Evolutionary conservation across 2,329 filamentous ascomycete genomes (phyloP), one percentile per base, ranked within the genome.

Genomic region (Pseudogymnoascus sp.): DNA sequence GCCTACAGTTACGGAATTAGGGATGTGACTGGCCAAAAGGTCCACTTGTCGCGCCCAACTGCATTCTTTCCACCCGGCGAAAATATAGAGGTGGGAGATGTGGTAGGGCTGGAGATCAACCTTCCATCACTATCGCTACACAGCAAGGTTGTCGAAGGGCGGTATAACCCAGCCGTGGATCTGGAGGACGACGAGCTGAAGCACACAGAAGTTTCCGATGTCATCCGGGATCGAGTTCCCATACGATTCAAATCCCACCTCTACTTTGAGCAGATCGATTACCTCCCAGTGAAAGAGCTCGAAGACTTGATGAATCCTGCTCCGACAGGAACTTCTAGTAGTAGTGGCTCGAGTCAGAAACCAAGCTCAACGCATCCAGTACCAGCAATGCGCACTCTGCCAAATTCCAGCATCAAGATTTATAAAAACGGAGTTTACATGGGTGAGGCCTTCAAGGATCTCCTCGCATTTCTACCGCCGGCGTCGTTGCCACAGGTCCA

Each of bases 1-100:
- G 89, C 89, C 43, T 97, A 97, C 76, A 96, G 92, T 72, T 97
- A 97, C 73, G 93, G 90, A 52, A 84, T 97, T 63, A 89, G 92
- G 45, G 94, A 99, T 71, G 87, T 92, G 23, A 84, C 88, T 33
- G 94, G 94, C 19, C 92, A 97, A 73, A 93, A 93, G 65, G 90
- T 96, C 61, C 91, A 94, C 77, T 91, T 94, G 79, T 97, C 92
- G 66, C 86, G 93, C 59, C 92, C 92, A n/a, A 91, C 91, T 71
- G 89, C 92, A 67, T 93, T 96, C 75, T 92, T 92, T 66, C 86
- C 87, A 0, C 82, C 88, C 1, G 87, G 88, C 55, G 88, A 93
- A 72, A 84, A 91, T 62, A 85, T 97, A 60, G 82, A 83, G 49
- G 92, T 96, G 74, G 94, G 93, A 49, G 94, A 99, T 74, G 91